Evolutionary conservation across 2,329 filamentous ascomycete genomes (phyloP).

Genomic region (Microcyclosporella mali): DNA sequence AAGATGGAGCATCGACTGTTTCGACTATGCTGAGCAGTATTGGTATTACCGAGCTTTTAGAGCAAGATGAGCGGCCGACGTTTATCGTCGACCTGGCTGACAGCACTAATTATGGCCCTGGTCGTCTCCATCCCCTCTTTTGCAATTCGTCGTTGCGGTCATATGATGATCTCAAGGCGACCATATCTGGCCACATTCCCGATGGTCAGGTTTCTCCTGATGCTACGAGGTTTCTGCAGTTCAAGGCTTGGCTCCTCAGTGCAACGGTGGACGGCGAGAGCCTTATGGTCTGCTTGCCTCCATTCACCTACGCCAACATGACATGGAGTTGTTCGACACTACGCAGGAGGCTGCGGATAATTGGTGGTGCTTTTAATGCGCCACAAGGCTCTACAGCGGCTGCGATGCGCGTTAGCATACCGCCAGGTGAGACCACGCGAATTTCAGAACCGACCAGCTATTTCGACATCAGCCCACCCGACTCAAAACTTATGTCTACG

Average conservation of each 20-base stretch:
- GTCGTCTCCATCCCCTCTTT: conserved; percentile 58
- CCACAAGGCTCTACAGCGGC: conserved; percentile 14
- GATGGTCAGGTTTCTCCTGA: conserved; percentile 31
- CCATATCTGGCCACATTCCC: conserved; percentile 47
- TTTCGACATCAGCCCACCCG: conserved; percentile 19
- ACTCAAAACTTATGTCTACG: conserved; percentile 4
- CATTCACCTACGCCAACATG: conserved; percentile 57
- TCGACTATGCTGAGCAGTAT: conserved; percentile 54
- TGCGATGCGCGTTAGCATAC: conserved; percentile 24
- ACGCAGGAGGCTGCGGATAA: conserved; percentile 60
- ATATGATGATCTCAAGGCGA: conserved; percentile 49
- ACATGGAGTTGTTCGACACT: conserved; percentile 67
- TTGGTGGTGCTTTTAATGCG: conserved; percentile 47
- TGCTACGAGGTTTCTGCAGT: conserved; percentile 50
- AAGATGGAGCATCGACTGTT: conserved; percentile 12
- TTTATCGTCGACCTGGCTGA: conserved; percentile 67
- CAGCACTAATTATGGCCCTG: conserved; percentile 47
- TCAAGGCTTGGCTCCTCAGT: conserved; percentile 64
- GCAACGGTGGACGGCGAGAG: conserved; percentile 49
- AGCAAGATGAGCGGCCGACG: conserved; percentile 69
- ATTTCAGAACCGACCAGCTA: conserved; percentile 24
- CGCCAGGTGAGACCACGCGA: conserved; percentile 7
- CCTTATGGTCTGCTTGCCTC: conserved; percentile 49
- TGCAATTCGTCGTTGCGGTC: conserved; percentile 61
- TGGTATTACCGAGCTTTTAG: conserved; percentile 65